Conservation (phyloP, 2,329 filamentous ascomycete species). For the Cadophora luteo-olivacea region DNA sequence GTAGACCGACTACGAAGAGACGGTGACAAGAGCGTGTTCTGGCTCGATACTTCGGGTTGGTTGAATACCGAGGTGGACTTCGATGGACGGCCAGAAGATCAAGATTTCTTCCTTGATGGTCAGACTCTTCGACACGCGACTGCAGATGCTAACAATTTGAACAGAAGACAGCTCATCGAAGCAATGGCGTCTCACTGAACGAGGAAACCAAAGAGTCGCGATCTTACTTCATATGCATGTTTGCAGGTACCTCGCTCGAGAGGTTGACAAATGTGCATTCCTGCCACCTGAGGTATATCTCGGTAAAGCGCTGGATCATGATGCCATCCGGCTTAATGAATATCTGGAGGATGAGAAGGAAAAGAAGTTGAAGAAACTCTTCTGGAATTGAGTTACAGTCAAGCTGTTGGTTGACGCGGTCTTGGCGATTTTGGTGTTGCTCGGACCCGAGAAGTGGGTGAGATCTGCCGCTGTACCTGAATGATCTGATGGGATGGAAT, state of each 20-base stretch:
- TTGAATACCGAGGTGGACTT: conserved; percentile 41
- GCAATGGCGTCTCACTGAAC: conserved; percentile 44
- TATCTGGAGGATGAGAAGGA: conserved; percentile 35
- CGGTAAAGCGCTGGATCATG: conserved; percentile 29
- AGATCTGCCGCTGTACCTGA: conserved; percentile 15
- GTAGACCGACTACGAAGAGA: conserved; percentile 45
- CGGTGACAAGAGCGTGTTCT: conserved; percentile 47
- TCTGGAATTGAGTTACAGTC: conserved; percentile 12
- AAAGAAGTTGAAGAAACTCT: conserved; percentile 32
- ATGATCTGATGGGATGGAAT: conserved; percentile 7
- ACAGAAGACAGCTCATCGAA: conserved; percentile 36
- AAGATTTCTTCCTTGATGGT: conserved; percentile 45
- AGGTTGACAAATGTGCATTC: conserved; percentile 44
- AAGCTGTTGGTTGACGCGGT: neutral
- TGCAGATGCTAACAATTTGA: neutral
- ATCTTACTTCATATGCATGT: conserved; percentile 48
- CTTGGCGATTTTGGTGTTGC: conserved; percentile 16
- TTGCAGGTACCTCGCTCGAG: conserved; percentile 46
- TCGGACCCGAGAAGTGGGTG: conserved; percentile 3
- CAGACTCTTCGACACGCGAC: neutral
- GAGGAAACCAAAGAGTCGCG: conserved; percentile 46
- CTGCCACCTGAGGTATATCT: conserved; percentile 43
- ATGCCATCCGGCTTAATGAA: conserved; percentile 33
- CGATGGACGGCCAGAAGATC: conserved; percentile 33
- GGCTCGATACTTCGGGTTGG: conserved; percentile 51